Conservation (phyloP, 306 rosid species). For the Purshia tridentata region DNA sequence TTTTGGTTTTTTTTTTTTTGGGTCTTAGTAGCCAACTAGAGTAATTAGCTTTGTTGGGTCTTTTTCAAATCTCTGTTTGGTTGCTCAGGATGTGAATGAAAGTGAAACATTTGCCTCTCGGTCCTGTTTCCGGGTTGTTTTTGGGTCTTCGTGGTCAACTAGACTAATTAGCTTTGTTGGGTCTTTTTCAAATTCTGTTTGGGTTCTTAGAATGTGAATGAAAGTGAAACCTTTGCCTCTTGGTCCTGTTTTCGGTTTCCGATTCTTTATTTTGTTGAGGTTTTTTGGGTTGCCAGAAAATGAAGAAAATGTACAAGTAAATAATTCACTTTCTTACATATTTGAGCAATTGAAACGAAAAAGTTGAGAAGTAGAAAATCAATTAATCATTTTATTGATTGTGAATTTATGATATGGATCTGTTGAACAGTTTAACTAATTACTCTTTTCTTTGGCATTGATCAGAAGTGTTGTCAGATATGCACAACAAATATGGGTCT, state of each 20-base stretch:
- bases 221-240: conserved; percentile 1
- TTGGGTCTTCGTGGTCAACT: not conserved
- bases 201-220: not conserved
- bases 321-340: no score
- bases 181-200: not conserved
- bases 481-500: conserved; percentile 64
- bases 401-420: not conserved
- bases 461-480: conserved; percentile 57
- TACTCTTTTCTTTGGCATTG: conserved; percentile 17
- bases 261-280: not conserved
- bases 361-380: not conserved
- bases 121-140: not conserved
- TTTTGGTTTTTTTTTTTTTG: not conserved
- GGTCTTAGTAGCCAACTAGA: not conserved
- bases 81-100: not conserved
- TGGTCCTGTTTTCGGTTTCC: not conserved
- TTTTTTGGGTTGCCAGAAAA: no score
- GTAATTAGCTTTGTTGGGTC: not conserved
- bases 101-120: not conserved
- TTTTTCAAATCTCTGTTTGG: conserved; percentile 2
- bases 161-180: not conserved
- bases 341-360: no score
- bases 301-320: no score
- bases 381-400: not conserved
- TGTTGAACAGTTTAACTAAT: not conserved